phyloP scores from a whole-genome alignment of 1,284 basidiomycete genomes.

The Sporisorium reilianum region DNA sequence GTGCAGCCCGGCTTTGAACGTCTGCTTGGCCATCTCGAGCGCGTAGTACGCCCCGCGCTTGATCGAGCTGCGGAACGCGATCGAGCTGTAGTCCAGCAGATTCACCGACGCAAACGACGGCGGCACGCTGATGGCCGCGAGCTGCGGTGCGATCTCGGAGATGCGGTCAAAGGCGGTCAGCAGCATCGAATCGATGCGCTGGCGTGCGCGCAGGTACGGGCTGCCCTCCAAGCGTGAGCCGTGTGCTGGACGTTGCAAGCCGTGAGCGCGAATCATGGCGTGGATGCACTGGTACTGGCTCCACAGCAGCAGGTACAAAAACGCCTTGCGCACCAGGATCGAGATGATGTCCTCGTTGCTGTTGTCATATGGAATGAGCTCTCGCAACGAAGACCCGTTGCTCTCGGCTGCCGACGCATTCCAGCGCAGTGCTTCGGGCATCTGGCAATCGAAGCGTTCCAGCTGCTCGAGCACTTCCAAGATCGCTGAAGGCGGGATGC shows the following conservation, averaged over 20 bases:
- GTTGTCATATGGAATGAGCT: slow-evolving; percentile 33
- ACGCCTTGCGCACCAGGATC: slow-evolving; percentile 39
- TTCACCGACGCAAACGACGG: slow-evolving; percentile 27
- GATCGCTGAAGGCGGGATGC: slow-evolving; percentile 34
- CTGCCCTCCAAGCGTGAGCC: slow-evolving; percentile 20
- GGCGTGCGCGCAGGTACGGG: slow-evolving; percentile 31
- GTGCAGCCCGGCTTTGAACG: slow-evolving; percentile 28
- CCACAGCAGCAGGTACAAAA: slow-evolving; percentile 32
- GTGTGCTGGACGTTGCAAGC: slow-evolving; percentile 29
- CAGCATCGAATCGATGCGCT: slow-evolving; percentile 33
- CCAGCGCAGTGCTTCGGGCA: slow-evolving; percentile 40
- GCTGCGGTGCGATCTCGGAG: slow-evolving; percentile 33
- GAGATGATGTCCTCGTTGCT: slow-evolving; percentile 38
- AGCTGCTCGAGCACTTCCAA: slow-evolving; percentile 39
- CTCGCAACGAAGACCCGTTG: slow-evolving; percentile 1
- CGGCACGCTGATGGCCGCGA: slow-evolving; percentile 32
- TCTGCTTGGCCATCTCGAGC: slow-evolving; percentile 43
- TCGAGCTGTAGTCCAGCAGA: slow-evolving; percentile 42
- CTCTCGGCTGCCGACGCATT: slow-evolving; percentile 2
- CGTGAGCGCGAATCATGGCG: slow-evolving; percentile 29
- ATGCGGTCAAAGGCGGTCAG: slow-evolving; percentile 33
- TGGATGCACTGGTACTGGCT: slow-evolving; percentile 42
- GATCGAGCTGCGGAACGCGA: slow-evolving; percentile 40
- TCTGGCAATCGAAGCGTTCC: slow-evolving; percentile 36
- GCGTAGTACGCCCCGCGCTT: slow-evolving; percentile 34